Base-by-base conservation (phyloP, 371 early-diverging fungal genomes). In the Mucor plumbeus region DNA sequence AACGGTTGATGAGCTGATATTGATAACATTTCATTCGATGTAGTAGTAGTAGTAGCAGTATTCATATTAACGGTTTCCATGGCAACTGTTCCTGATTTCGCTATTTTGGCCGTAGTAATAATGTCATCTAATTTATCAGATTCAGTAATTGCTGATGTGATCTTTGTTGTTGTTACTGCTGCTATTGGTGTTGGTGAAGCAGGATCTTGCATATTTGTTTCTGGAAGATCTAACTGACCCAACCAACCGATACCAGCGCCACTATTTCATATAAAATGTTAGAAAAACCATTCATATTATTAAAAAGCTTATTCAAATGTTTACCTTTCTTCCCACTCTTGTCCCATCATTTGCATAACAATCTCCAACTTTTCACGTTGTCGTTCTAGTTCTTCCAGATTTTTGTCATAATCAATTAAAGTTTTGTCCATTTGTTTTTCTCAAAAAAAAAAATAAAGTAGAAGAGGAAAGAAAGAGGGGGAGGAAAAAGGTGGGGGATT, bases 281-380 rank as follows among this genome's bases (percentile, higher is more conserved):
- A 26, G 26, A 26, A 26, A 26, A 26, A 26, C 1, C 26, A 26
- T 26, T 26, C 26, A 3, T 26, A 3, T 1, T 26, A 26, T 26
- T 5, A 55, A 14, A 19, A 55, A 9, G 39, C 43, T 31, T 13
- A 53, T 53, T 26, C 4, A 53, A 4, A 26, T 7, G 10, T 31
- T 53, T 74, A 83, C 83, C 83, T 83, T 74, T 76, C 76, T 72
- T 79, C 79, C 83, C 83, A 83, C 70, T 83, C 83, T 67, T 80
- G 66, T 13, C 81, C 83, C 83, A 83, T 83, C 50, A 64, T 71
- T 47, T 80, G 67, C 81, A 80, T 78, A 39, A 83, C 77, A 11
- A 67, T 61, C 40, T 83, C 75, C 14, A 83, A 68, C n/a, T 78
- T 68, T 67, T 80, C 75, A 26, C 72, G 67, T 60, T 83, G 81